Evolutionary conservation across 495 filamentous ascomycete species (phyloP), one percentile per base, ranked within the genome.

Genomic region (Trichoderma gamsii): DNA sequence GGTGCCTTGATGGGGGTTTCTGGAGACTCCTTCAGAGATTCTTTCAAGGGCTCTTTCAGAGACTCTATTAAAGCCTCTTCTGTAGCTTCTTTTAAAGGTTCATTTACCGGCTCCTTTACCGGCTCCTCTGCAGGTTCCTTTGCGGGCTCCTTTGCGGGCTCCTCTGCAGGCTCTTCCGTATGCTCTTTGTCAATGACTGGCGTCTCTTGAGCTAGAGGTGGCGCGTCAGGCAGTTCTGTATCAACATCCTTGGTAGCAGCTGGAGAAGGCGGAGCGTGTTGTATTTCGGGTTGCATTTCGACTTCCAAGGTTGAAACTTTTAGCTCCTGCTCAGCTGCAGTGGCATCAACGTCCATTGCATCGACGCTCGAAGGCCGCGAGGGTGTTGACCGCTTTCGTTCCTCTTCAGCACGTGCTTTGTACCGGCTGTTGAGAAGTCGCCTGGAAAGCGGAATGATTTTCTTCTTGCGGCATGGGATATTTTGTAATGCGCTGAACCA

Each of bases 341-440:
- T 25, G 9, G 64, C 38, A 66, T 41, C 35, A 43, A 41, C 21
- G 59, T 66, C 61, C 76, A 78, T 77, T 23, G 73, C 71, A 13
- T 66, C 65, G 25, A 75, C 69, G 8, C 73, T 52, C 12, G 71
- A 49, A 25, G 69, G 44, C 4, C 64, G 65, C 13, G 32, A 66
- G 27, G 71, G 72, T 49, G 70, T 68, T 66, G 66, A 69, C 21
- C 46, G 68, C 29, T 73, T 76, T 35, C 65, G 72, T 13, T 75
- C 72, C 8, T 77, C 76, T 27, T 80, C 77, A 23, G 79, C 78
- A 6, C 73, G 70, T 16, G 74, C 78, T 23, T 76, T 77, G 61
- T 79, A 76, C 25, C 83, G 78, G 70, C 75, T 79, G 63, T 80
- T 79, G 16, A 87, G 69, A 41, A 85, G 71, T 38, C 82, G 78